Conservation (phyloP, 1,139 yeast species). For the Candida tetrigidarum region DNA sequence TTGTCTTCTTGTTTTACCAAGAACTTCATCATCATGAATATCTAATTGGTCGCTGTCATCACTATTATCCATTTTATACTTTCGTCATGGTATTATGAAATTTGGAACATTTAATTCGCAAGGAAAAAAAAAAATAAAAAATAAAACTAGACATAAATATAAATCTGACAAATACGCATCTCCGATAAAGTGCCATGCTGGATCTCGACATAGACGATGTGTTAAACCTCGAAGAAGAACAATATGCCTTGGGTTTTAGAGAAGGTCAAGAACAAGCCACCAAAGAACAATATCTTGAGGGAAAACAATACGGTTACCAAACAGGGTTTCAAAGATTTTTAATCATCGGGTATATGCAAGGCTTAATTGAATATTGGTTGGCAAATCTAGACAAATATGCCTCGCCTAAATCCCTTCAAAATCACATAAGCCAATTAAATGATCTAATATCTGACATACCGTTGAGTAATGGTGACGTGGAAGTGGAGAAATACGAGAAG, state of each 20-base stretch:
- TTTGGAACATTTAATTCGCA: neutral
- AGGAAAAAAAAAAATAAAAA: neutral
- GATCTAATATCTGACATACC: conserved; percentile 29
- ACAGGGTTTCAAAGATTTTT: conserved; percentile 76
- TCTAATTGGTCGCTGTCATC: conserved; percentile 18
- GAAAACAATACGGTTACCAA: conserved; percentile 78
- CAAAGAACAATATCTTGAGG: conserved; percentile 56
- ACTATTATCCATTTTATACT: no score
- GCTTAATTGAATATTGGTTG: conserved; percentile 50
- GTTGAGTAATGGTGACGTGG: conserved; percentile 45
- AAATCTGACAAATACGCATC: no score
- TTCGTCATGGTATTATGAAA: conserved; percentile 1
- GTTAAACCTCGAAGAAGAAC: conserved; percentile 57
- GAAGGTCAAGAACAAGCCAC: conserved; percentile 57
- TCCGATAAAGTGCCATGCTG: conserved; percentile 11
- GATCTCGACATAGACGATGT: conserved; percentile 47
- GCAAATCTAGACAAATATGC: conserved; percentile 21
- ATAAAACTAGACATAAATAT: no score
- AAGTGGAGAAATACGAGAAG: conserved; percentile 53
- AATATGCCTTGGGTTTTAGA: conserved; percentile 61
- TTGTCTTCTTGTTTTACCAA: conserved; percentile 28
- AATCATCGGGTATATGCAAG: conserved; percentile 65
- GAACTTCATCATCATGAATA: conserved; percentile 23
- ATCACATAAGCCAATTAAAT: conserved; percentile 35
- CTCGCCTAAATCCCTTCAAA: conserved; percentile 9